Percentiles rank a stretch among this genome's conserved stretches.
Evolutionary conservation across 2,329 filamentous ascomycete species (phyloP).

Genomic region (Calonectria hongkongensis): DNA sequence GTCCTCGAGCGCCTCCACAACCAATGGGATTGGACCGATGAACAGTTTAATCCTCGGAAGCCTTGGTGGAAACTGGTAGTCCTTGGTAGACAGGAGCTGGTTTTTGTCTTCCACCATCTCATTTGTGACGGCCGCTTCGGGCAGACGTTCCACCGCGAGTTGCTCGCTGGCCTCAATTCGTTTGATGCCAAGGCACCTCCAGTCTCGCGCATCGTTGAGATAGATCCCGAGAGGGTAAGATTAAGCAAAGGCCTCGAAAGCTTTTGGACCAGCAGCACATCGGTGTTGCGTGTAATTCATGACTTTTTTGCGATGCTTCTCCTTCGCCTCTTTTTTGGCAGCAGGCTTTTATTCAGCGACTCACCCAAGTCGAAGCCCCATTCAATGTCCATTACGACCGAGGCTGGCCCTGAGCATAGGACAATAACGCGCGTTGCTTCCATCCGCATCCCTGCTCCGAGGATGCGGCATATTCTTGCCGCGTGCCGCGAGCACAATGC

Average conservation of each 20-base stretch:
- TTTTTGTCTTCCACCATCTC: conserved; percentile 47
- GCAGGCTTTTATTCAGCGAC: conserved; percentile 32
- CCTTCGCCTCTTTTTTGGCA: conserved; percentile 33
- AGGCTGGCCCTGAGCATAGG: conserved; percentile 25
- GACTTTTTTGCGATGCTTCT: conserved; percentile 32
- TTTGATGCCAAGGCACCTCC: not conserved
- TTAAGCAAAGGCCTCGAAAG: conserved; percentile 34
- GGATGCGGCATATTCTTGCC: conserved; percentile 33
- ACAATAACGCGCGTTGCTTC: conserved; percentile 36
- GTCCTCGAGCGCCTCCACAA: conserved; percentile 44
- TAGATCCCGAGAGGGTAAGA: conserved; percentile 29
- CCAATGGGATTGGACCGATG: conserved; percentile 41
- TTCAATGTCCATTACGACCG: conserved; percentile 2
- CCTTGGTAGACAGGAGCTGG: conserved; percentile 37
- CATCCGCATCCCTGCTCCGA: conserved; percentile 37
- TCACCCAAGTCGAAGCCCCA: conserved; percentile 29
- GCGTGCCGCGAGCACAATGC: conserved; percentile 47
- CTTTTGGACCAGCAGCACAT: conserved; percentile 31
- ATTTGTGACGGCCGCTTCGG: conserved; percentile 45
- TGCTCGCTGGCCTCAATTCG: conserved; percentile 40
- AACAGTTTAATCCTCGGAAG: conserved; percentile 27
- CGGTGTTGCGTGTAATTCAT: conserved; percentile 24
- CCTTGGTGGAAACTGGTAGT: conserved; percentile 47
- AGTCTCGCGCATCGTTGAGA: conserved; percentile 23
- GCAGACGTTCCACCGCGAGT: conserved; percentile 38